Evolutionary conservation across 148 eudicot genomes (phyloP).

Genomic region (Selenicereus undatus): DNA sequence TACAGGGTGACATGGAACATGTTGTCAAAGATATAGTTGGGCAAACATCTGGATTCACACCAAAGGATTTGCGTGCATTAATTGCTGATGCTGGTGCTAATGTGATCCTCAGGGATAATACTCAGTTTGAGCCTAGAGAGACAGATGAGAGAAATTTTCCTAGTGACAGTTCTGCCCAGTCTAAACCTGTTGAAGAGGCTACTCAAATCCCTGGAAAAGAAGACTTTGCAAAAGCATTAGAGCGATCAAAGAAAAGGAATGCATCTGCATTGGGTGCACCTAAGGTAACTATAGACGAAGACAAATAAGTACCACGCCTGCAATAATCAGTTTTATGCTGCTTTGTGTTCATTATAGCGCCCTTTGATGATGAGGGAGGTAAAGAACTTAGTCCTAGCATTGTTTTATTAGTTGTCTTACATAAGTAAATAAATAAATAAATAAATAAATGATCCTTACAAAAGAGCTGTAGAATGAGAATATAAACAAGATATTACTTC

Average conservation of each 20-base stretch:
- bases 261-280: conserved; percentile 96
- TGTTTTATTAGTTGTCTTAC: neutral
- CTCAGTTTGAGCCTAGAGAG: conserved; percentile 34
- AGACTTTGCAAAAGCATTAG: conserved; percentile 62
- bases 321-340: conserved; percentile 2
- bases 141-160: conserved; percentile 25
- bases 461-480: too few species aligned
- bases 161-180: conserved; percentile 21
- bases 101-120: conserved; percentile 37
- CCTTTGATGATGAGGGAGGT: neutral
- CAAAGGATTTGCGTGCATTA: conserved; percentile 75
- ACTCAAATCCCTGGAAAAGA: conserved; percentile 46
- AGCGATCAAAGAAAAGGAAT: conserved; percentile 80
- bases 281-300: conserved; percentile 45
- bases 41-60: conserved; percentile 90
- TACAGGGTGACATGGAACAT: conserved; percentile 63
- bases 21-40: conserved; percentile 71
- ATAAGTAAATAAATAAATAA: too few species aligned
- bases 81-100: conserved; percentile 86
- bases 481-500: neutral
- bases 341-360: neutral
- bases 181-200: conserved; percentile 28
- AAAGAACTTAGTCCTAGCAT: neutral
- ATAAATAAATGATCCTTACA: too few species aligned
- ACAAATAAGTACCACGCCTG: neutral